A percentile compares a stretch with the other conserved stretches of the same genome.
Evolutionary conservation across 345 rosid genomes (phyloP).

Genomic region (Salix udensis): DNA sequence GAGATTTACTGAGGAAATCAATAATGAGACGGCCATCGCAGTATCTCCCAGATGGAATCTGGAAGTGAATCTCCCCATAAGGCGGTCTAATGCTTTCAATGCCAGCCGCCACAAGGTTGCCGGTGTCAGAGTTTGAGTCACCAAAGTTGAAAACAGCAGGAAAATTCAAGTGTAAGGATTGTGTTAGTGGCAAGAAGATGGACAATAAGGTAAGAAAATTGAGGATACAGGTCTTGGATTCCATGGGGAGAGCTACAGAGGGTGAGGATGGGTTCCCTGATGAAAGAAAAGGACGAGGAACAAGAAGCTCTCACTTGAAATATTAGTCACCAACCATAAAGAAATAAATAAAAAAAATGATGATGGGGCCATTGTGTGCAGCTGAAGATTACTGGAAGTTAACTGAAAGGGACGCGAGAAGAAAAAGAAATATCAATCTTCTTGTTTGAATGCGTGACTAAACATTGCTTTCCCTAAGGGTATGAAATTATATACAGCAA

Average conservation of each 20-base stretch:
- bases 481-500: neutral
- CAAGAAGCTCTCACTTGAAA: constrained; percentile 17
- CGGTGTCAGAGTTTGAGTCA: constrained; percentile 90
- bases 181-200: constrained; percentile 33
- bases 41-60: constrained; percentile 68
- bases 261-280: neutral
- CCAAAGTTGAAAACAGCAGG: constrained; percentile 86
- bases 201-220: constrained; percentile 24
- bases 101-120: constrained; percentile 68
- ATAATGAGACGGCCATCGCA: constrained; percentile 75
- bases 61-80: constrained; percentile 61
- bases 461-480: neutral
- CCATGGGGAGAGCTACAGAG: constrained; percentile 31
- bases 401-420: neutral
- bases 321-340: constrained; percentile 28
- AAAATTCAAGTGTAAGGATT: constrained; percentile 46
- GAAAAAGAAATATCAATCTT: neutral
- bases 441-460: neutral
- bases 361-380: constrained; percentile 28
- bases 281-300: neutral
- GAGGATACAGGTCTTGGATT: constrained; percentile 26
- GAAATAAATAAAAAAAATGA: neutral
- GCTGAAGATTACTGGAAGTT: constrained; percentile 17
- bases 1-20: constrained; percentile 84
- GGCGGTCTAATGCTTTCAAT: constrained; percentile 60